A percentile compares a stretch with the other conserved stretches of the same genome.
These are phyloP conservation scores for Raddia distichophylla DNA, from an alignment of 176 grass and related monocot species.

Conservation along the genomic window DNA sequence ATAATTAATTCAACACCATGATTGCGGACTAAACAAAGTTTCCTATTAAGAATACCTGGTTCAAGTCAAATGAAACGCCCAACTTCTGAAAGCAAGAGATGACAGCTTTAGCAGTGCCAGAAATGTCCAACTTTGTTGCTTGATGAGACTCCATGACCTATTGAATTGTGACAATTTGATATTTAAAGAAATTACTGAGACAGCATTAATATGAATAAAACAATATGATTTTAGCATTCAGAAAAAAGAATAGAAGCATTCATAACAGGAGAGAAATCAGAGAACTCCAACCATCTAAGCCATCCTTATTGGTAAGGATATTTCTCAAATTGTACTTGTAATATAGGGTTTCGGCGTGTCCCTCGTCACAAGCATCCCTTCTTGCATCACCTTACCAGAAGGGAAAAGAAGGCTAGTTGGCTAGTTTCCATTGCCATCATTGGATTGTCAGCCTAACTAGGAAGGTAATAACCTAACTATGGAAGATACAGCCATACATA, in stretches of 20 bases:
- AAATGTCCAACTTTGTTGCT: constrained; percentile 81
- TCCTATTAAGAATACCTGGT: constrained; percentile 54
- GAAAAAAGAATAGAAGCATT: constrained; percentile 27
- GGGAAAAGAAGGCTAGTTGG: too few species aligned
- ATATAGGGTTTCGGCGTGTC: too few species aligned
- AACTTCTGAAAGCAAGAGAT: constrained; percentile 92
- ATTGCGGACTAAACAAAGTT: constrained; percentile 12
- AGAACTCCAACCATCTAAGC: constrained; percentile 5
- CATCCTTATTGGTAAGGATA: background rate
- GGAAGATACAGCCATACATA: too few species aligned
- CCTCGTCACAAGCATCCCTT: too few species aligned
- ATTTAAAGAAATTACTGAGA: constrained; percentile 7
- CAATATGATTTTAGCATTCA: background rate
- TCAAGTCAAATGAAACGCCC: constrained; percentile 66
- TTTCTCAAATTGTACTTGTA: too few species aligned
- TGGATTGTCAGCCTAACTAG: too few species aligned
- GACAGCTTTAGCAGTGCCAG: constrained; percentile 88
- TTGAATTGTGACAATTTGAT: constrained; percentile 20
- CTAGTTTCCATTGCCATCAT: too few species aligned
- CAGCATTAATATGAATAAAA: constrained; percentile 11
- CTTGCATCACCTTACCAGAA: too few species aligned
- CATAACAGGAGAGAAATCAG: constrained; percentile 5
- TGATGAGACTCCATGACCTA: constrained; percentile 99
- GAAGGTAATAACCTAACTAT: too few species aligned
- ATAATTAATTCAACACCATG: background rate